Base-by-base conservation (phyloP, 2,329 filamentous ascomycete genomes). In the Alternaria solani region DNA sequence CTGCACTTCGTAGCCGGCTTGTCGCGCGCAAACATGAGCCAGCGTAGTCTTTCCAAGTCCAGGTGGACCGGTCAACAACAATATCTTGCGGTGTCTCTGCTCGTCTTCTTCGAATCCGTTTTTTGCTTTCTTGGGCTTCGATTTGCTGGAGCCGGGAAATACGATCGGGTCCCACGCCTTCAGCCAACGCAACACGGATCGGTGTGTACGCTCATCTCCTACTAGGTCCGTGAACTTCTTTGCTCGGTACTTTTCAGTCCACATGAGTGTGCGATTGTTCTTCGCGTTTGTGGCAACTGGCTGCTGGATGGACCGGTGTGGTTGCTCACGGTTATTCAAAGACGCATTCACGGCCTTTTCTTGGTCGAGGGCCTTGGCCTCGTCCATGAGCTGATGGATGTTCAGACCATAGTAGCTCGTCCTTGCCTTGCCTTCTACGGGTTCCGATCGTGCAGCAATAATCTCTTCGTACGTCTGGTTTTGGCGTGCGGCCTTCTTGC, bases 171-270 rank as follows among this genome's bases (percentile, higher is more conserved):
- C 95, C 95, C 95, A 99, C 18, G 86, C 86, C 81, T 98, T 99
- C 42, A 99, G 82, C 95, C 95, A 99, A 54, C 91, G 88, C 56
- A 99, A 82, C 5, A 99, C 94, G 61, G 90, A 86, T 61, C 95
- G 88, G 78, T 99, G 96, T 26, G 94, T 98, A 44, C 93, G 86
- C 75, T 99, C 95, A 70, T 99, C 95, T 28, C 96, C 96, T 48
- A 96, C 92, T 0, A 99, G 84, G 69, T 99, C 95, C 69, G 94
- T 91, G 71, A 98, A 99, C 70, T 89, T 94, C 62, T 88, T 88
- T 28, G 95, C 95, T 36, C 95, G 89, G 75, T 99, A 99, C 76
- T 99, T 99, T 75, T 99, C 95, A 0, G 94, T 97, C 95, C 95
- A 99, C 74, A 99, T 82, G 32, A 92, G 78, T 0, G 87, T 85